Conservation (phyloP, 305 asterid species). For the Fraxinus xanthoxyloides region DNA sequence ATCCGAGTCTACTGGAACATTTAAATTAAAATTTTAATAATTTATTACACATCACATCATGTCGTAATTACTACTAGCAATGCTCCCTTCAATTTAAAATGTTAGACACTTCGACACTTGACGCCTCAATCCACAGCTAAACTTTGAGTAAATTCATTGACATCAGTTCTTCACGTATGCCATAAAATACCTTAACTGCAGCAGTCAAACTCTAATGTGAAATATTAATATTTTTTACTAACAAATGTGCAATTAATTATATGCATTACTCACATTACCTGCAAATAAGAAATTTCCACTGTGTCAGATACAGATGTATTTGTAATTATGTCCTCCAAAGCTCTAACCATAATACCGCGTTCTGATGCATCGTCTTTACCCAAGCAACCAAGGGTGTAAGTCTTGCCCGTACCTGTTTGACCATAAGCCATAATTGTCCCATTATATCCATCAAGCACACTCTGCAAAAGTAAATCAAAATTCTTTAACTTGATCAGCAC, state of each 20-base stretch:
- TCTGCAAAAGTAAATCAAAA: conserved; percentile 48
- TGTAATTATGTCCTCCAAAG: conserved; percentile 72
- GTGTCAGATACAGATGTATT: conserved; percentile 57
- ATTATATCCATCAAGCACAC: conserved; percentile 89
- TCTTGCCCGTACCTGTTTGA: conserved; percentile 95
- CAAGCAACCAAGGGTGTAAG: conserved; percentile 76
- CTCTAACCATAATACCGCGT: conserved; percentile 96
- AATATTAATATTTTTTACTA: background rate
- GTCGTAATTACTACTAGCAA: background rate
- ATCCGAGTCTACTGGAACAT: background rate
- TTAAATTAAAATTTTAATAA: background rate
- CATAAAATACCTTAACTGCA: background rate
- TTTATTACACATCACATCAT: background rate
- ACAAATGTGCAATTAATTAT: background rate
- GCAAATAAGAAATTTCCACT: conserved; percentile 78
- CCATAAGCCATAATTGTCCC: conserved; percentile 97
- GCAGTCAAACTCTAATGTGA: background rate
- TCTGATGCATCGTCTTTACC: conserved; percentile 76
- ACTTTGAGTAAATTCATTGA: background rate
- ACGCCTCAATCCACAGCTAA: background rate
- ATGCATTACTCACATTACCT: conserved; percentile 41
- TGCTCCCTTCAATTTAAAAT: background rate
- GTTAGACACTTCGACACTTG: background rate
- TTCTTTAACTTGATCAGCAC: background rate
- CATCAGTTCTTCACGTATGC: background rate